These are phyloP conservation scores for Penicillium palitans DNA, from an alignment of 2,329 filamentous ascomycete genomes.

Conservation along the genomic window DNA sequence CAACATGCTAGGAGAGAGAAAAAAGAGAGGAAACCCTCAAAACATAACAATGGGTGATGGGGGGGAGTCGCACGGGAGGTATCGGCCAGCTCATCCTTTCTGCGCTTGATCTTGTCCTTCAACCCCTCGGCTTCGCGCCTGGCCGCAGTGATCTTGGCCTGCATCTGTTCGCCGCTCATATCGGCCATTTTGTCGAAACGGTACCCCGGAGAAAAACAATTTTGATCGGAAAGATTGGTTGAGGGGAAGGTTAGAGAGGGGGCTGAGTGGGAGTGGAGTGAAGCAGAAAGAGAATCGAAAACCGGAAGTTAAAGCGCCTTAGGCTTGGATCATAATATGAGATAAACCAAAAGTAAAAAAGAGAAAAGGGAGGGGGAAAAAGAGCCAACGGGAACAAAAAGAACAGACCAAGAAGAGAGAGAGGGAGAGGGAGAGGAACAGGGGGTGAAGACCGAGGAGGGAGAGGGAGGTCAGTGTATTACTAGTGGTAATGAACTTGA, in stretches of 20 bases:
- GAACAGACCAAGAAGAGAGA: slow-evolving; percentile 2
- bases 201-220: slow-evolving; percentile 27
- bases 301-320: slow-evolving; percentile 18
- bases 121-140: slow-evolving; percentile 95
- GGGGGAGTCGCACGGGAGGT: slow-evolving; percentile 76
- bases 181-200: slow-evolving; percentile 45
- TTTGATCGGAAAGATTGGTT: slow-evolving; percentile 11
- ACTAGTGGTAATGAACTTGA: slow-evolving; percentile 15
- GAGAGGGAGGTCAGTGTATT: slow-evolving; percentile 11
- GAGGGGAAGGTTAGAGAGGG: slow-evolving; percentile 16
- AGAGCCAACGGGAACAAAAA: slow-evolving; percentile 9
- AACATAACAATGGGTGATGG: slow-evolving; percentile 16
- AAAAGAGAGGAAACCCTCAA: background rate
- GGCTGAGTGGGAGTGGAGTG: slow-evolving; percentile 23
- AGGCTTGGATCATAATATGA: slow-evolving; percentile 28
- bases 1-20: background rate
- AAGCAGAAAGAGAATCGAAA: slow-evolving; percentile 19
- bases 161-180: slow-evolving; percentile 65
- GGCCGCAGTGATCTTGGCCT: slow-evolving; percentile 88
- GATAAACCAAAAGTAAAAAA: slow-evolving; percentile 5
- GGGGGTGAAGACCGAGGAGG: slow-evolving; percentile 11
- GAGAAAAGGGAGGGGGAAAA: slow-evolving; percentile 7
- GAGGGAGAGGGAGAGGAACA: slow-evolving; percentile 1
- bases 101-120: slow-evolving; percentile 98
- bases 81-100: slow-evolving; percentile 99